These are phyloP conservation scores for Passiflora organensis DNA, from an alignment of 345 rosid genomes.

Conservation along the genomic window DNA sequence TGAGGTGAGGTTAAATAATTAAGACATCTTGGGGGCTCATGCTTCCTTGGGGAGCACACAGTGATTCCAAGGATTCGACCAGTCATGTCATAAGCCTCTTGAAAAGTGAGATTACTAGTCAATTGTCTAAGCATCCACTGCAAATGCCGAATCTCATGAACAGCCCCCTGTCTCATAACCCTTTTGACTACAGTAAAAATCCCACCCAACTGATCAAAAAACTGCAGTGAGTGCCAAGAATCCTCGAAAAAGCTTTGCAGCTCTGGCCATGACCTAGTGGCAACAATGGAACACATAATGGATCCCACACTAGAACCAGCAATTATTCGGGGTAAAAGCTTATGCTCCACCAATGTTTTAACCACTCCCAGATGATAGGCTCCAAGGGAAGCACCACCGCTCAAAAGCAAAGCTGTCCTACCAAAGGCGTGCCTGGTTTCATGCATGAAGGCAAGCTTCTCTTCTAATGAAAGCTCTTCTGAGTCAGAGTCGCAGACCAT, in stretches of 20 bases:
- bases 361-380: constrained; percentile 91
- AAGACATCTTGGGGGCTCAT: constrained; percentile 98
- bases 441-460: constrained; percentile 91
- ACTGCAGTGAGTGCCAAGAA: constrained; percentile 68
- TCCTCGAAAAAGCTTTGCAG: constrained; percentile 87
- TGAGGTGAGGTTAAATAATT: constrained; percentile 97
- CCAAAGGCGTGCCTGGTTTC: constrained; percentile 98
- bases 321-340: constrained; percentile 81
- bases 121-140: constrained; percentile 87
- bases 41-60: constrained; percentile 96
- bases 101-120: constrained; percentile 93
- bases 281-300: constrained; percentile 75
- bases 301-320: constrained; percentile 99
- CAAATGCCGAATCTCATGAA: constrained; percentile 85
- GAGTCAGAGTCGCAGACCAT: constrained; percentile 87
- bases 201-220: constrained; percentile 92
- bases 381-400: constrained; percentile 99
- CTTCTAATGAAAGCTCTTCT: constrained; percentile 90
- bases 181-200: constrained; percentile 77
- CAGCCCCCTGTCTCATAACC: constrained; percentile 80
- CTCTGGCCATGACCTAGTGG: constrained; percentile 96
- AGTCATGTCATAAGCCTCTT: constrained; percentile 95
- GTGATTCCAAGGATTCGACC: constrained; percentile 94
- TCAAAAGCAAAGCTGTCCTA: constrained; percentile 89
- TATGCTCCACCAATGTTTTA: constrained; percentile 83